phyloP scores from a whole-genome alignment of 2,329 filamentous ascomycete genomes.

The Fusarium luffae region DNA sequence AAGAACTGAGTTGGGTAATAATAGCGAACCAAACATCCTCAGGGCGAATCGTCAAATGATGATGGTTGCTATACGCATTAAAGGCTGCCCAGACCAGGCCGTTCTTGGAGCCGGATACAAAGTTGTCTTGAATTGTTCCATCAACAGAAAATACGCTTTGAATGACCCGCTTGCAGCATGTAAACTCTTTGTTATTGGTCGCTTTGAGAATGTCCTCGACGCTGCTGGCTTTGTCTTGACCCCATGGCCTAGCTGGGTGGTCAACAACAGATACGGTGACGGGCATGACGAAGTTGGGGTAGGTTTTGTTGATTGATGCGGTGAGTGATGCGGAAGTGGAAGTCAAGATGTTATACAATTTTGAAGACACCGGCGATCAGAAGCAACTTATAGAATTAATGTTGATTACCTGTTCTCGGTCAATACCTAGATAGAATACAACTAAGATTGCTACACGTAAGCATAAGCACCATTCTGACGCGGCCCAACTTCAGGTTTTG shows the following conservation, averaged over 20 bases:
- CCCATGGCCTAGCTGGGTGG: background rate
- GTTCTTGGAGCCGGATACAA: accelerated
- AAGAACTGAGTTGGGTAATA: constrained; percentile 59
- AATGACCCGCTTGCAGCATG: background rate
- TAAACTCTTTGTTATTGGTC: background rate
- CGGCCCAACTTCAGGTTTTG: no score
- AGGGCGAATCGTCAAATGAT: constrained; percentile 59
- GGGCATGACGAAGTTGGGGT: background rate
- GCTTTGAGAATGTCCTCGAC: background rate
- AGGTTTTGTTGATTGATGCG: no score
- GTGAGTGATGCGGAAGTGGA: no score
- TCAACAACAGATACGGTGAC: background rate
- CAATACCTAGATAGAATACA: no score
- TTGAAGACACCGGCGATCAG: no score
- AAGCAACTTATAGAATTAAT: no score
- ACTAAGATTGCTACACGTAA: no score
- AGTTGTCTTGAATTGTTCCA: accelerated
- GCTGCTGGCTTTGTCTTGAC: background rate
- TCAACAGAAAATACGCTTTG: background rate
- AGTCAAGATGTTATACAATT: no score
- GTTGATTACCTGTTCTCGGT: no score
- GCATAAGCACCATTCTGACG: no score
- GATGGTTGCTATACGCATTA: constrained; percentile 55
- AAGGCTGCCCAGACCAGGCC: background rate
- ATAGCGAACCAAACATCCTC: constrained; percentile 66